Percentiles rank a stretch among this genome's conserved stretches.
phyloP scores from a whole-genome alignment of 331 rosid species.

The Malus hybrid region DNA sequence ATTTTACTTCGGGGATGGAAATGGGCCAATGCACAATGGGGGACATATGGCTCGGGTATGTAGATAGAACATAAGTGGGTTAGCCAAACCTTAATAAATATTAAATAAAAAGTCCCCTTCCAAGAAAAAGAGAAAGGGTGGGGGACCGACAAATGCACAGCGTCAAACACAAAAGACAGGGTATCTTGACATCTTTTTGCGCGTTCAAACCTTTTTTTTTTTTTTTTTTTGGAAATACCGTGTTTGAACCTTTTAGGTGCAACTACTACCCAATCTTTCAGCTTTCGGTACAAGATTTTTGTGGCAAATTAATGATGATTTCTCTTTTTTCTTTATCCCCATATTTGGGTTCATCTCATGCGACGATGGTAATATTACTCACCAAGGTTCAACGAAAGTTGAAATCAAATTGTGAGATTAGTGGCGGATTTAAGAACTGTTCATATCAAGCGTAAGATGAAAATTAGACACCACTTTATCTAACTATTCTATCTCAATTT shows the following conservation, averaged over 20 bases:
- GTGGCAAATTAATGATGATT: not conserved
- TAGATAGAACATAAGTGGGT: not conserved
- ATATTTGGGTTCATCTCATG: not conserved
- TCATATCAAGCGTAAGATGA: no score
- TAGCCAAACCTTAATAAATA: no score
- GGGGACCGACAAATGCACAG: not conserved
- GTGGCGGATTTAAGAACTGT: no score
- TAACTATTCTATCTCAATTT: no score
- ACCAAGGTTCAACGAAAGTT: no score
- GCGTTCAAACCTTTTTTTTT: not conserved
- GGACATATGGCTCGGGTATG: no score
- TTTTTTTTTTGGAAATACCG: no score
- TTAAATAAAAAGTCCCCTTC: not conserved
- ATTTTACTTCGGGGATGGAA: accelerated
- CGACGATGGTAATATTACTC: not conserved
- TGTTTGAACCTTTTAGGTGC: not conserved
- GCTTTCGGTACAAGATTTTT: not conserved
- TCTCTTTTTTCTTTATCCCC: no score
- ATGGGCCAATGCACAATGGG: no score
- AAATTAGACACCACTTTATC: no score
- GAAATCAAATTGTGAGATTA: no score
- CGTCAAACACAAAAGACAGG: no score
- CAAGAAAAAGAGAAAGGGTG: not conserved
- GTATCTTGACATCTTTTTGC: not conserved
- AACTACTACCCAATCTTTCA: not conserved